Evolutionary conservation across 2,329 filamentous ascomycete species (phyloP), one percentile per base, ranked within the genome.

Genomic region (Aspergillus uvarum): DNA sequence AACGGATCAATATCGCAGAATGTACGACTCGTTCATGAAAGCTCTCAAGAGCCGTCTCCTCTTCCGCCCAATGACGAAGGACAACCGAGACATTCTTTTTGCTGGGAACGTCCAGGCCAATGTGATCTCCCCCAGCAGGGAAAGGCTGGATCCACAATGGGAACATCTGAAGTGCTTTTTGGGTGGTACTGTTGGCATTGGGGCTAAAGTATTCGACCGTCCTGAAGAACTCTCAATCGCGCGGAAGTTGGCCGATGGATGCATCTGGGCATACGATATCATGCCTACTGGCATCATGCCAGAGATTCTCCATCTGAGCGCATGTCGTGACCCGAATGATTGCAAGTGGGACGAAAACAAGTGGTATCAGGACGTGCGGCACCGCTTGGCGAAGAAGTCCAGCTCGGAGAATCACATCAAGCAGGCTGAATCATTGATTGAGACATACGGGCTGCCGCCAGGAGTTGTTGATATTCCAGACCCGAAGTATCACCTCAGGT

Each of bases 221-320:
- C 71, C 79, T 1, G 76, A 79, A n/a, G 84, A 88, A 63, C 74
- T 87, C 51, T 72, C 76, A 1, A 81, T 85, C 51, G 86, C 83
- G 5, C 78, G 79, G 31, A 83, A 84, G 65, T 73, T 88, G 50
- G 82, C 83, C 0, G 81, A 87, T 56, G 83, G 83, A 2, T 88
- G 85, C 67, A 81, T 87, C 31, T 88, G 85, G 84, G 81, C 83
- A 0, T 88, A 88, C 70, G 79, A 83, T 59, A 74, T 78, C 7
- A 82, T 82, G 59, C 81, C 83, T 0, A 76, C 82, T 2, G 85
- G 85, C 2, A 82, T 88, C 59, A 87, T 88, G 85, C 84, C 85
- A 1, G 86, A 88, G 68, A 73, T 78, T 14, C 82, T 85, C 63
- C 75, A 81, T 49, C 77, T 85, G 59, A 74, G 81, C 5, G 75